Evolutionary conservation across 805 yeast genomes (phyloP), one percentile per base, ranked within the genome.

Genomic region (Wickerhamomyces hampshirensis): DNA sequence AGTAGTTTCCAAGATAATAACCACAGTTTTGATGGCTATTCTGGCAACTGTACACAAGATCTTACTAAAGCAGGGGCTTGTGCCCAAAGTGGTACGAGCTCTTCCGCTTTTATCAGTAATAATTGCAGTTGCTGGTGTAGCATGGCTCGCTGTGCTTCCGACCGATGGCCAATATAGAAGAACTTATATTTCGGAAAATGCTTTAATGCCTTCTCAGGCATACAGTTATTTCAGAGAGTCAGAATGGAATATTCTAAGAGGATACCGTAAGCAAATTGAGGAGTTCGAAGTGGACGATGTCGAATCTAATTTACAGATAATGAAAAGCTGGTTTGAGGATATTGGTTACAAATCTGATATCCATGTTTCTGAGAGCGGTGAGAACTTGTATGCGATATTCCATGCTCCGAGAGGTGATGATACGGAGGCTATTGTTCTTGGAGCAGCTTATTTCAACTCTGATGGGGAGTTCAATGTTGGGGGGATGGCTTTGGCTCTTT

Each of bases 371-470:
- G 58, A 56, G 18, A 49, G 53, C 13, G 75, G 76, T 14, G 63
- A 66, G 21, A 65, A 67, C 26, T 63, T 85, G 26, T 93, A 91
- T 56, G 95, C 87, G 0, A 75, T 89, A 4, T 71, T 84, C 60
- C 95, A 86, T 54, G 93, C 96, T 1, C 95, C 98, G 7, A 67
- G 96, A 43, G 97, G 97, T 18, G 98, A 91, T 51, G 93, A 89
- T 41, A 88, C 98, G 2, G 98, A 93, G 59, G 86, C 97, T 1
- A 81, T 93, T 75, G 94, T 89, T 1, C 58, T 93, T 30, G 84
- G 80, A 7, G 87, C 93, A 6, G 97, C 98, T 0, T 93, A 96
- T 91, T 58, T 53, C 33, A 85, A 84, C 36, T 61, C 77, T 5
- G 84, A 79, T 32, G 75, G 74, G 3, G 68, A 69, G 35, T 67